Evolutionary conservation across 176 grass and related monocot genomes (phyloP), one percentile per base, ranked within the genome.

Genomic region (Cenchrus fungigraminus): DNA sequence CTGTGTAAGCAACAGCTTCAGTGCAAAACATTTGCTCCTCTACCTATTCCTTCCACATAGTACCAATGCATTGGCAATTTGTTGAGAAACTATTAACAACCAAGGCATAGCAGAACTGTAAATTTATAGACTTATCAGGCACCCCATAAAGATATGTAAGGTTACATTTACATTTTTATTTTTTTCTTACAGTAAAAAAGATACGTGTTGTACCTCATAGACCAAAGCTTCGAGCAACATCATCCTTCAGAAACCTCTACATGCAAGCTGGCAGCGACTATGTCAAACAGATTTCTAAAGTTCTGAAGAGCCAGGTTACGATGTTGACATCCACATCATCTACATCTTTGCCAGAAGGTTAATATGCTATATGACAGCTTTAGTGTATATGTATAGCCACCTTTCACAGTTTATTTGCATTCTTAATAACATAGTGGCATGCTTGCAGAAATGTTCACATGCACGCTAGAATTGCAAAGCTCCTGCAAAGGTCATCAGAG

Each of bases 201-300:
- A 84, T 98, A 73, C 83, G 93, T 14, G 80, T 95, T 49, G 81
- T 86, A 73, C 68, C 93, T 86, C 89, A 92, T 86, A 94, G 73
- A 84, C 85, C 80, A 78, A 95, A 82, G 81, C 91, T 98, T 68
- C 93, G 80, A 4, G 68, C 84, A 68, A 92, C 90, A 62, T 89
- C 89, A 71, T 98, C 96, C 28, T 90, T 92, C 40, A 84, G 89
- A 86, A 88, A 90, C 47, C 85, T 93, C 68, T 95, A 98, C 73
- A 90, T 93, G 67, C 96, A 95, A 94, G 83, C 92, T 63, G 96
- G 96, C 66, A 89, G 74, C 8, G 88, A 93, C 77, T 95, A 95
- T 92, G 93, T 95, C 32, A 94, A 81, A 78, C 91, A 95, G 69
- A 84, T 98, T 70, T 92, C 96, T 43, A 90, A 87, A 78, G 70